Base-by-base conservation (phyloP, 1,284 basidiomycete genomes). In the Austroboletus niveus region DNA sequence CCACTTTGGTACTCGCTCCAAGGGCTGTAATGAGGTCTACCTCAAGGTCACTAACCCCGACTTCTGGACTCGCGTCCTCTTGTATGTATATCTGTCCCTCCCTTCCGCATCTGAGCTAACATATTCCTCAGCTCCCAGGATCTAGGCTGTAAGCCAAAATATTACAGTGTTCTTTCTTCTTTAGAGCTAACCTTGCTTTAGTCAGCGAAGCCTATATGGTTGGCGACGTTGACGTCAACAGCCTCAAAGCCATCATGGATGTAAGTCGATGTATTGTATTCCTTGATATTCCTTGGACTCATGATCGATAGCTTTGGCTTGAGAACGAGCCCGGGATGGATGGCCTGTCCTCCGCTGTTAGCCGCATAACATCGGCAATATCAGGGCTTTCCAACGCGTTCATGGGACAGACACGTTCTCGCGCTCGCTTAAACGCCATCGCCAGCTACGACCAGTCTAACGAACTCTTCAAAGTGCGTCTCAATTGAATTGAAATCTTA, bases 371-470 rank as follows among this genome's bases (percentile, higher is more conserved):
- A 1, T 85, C 88, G 30, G 79, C 83, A 52, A 65, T 90, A 63
- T 82, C 91, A 61, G 77, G 80, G 45, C 55, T 92, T 48, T 88
- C 87, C 58, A 94, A 92, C 69, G 85, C 85, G 24, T 82, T 91
- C 62, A 80, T 92, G 52, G 89, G 90, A 31, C 92, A 93, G 66
- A 87, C 87, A 9, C 81, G 80, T 48, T 80, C 83, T 10, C 87
- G 88, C 64, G 84, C 88, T 24, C 81, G 90, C 36, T 78, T 89
- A 38, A 95, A 94, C 68, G 92, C 86, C 40, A 88, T 90, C 53
- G 88, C 92, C 8, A 92, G 91, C 68, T 94, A 95, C 64, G 93
- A 95, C 69, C 89, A 94, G 62, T 90, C 87, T 30, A 92, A 93
- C 62, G 82, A 85, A 55, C 72, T 89, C 29, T 89, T 89, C 75